phyloP scores from a whole-genome alignment of 148 eudicot species.

The Rhododendron simsii region DNA sequence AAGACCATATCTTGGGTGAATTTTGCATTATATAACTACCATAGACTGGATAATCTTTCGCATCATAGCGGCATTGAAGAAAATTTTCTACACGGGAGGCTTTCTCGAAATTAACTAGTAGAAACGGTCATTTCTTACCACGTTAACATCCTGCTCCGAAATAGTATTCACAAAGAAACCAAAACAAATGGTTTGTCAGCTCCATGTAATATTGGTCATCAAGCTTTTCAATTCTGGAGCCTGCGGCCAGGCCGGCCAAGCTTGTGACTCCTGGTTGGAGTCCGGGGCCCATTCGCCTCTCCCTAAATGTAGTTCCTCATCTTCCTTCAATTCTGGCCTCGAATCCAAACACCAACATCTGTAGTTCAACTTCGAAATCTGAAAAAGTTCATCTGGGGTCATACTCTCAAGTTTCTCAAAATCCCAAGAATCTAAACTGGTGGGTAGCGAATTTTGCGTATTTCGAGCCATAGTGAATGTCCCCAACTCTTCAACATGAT shows the following conservation, averaged over 20 bases:
- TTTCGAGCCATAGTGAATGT: constrained; percentile 9
- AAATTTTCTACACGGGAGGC: neutral
- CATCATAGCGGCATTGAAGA: neutral
- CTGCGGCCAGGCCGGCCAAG: neutral
- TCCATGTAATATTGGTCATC: neutral
- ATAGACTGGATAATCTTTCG: neutral
- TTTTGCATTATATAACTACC: neutral
- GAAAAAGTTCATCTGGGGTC: constrained; percentile 57
- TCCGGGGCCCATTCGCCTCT: neutral
- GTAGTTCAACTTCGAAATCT: constrained; percentile 60
- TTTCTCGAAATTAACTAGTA: neutral
- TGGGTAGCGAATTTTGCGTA: constrained; percentile 10
- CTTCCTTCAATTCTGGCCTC: neutral
- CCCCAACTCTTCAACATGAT: constrained; percentile 15
- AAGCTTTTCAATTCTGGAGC: neutral
- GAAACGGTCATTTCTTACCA: neutral
- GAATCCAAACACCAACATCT: constrained; percentile 76
- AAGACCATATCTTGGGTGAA: neutral
- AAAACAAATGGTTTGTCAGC: neutral
- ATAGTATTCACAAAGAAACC: neutral
- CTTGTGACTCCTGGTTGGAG: neutral
- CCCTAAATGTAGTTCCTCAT: neutral
- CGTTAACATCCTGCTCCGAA: neutral
- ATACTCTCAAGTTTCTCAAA: constrained; percentile 48
- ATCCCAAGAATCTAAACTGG: constrained; percentile 29